A percentile compares a stretch with the other conserved stretches of the same genome.
Conservation (phyloP, 371 early-diverging fungal species). For the Funneliformis caledonium region DNA sequence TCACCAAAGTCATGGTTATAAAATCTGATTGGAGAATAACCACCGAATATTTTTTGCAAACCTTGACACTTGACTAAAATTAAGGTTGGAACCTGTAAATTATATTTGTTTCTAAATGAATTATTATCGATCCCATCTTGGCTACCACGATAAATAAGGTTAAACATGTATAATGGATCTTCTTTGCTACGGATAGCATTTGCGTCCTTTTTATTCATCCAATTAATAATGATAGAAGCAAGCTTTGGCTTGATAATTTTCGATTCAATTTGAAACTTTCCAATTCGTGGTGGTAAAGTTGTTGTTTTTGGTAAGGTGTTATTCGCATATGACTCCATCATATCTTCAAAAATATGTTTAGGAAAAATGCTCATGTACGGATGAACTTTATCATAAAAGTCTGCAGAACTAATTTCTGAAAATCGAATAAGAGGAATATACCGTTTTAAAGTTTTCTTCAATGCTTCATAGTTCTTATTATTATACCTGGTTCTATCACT, state of each 20-base stretch:
- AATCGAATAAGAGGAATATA: slow-evolving; percentile 3
- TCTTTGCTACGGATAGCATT: too few species aligned
- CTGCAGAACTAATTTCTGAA: background rate
- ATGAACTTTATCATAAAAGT: slow-evolving; percentile 24
- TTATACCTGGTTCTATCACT: slow-evolving; percentile 6
- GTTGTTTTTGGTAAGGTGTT: background rate
- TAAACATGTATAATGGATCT: background rate
- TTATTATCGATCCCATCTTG: slow-evolving; percentile 33
- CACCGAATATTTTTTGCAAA: slow-evolving; percentile 37
- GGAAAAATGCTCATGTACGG: slow-evolving; percentile 25
- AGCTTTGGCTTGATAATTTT: slow-evolving; percentile 15
- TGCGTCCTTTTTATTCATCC: slow-evolving; percentile 7
- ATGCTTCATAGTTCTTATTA: background rate
- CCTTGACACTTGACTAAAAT: slow-evolving; percentile 27
- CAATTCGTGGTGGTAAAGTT: background rate
- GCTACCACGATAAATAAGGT: slow-evolving; percentile 7
- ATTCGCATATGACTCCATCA: background rate
- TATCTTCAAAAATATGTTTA: background rate
- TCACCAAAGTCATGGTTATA: background rate
- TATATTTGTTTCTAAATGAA: slow-evolving; percentile 32
- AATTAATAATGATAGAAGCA: slow-evolving; percentile 4
- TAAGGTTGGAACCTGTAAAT: slow-evolving; percentile 27
- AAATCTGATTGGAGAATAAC: slow-evolving; percentile 40
- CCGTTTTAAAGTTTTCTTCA: background rate
- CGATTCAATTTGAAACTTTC: slow-evolving; percentile 5